Base-by-base conservation (phyloP, 192 early-diverging fungal species). In the Linnemannia schmuckeri region DNA sequence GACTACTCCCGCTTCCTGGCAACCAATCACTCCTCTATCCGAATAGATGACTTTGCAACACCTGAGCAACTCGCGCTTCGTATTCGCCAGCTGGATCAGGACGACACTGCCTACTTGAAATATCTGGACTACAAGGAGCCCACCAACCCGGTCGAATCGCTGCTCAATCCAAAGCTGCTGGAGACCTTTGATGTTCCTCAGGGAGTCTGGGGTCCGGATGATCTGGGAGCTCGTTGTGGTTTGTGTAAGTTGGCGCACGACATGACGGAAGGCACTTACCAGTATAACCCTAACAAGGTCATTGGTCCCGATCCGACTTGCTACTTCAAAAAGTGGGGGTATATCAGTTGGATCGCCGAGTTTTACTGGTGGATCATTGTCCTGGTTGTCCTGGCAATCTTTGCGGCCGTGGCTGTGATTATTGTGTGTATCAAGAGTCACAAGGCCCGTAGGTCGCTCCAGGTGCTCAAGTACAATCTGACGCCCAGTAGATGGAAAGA, bases 1-100 rank as follows among this genome's bases (percentile, higher is more conserved):
- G 76, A 89, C 63, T 89, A 89, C 40, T 47, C 78, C 6, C 82
- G 82, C 40, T 89, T 78, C 57, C 8, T 72, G 22, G 78, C 80
- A 22, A 83, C 75, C 46, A 74, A 63, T 40, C 47, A 89, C 72
- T 77, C 88, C 35, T 18, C 46, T 0, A 70, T 89, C 55, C 35
- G 49, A 24, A 0, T 89, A 9, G 88, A 89, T 66, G 74, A 81
- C 17, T 89, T 85, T 57, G 47, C 72, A 15, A 70, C 78, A 10
- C 82, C 82, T 0, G 52, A 66, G 24, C 70, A 74, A 22, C 76
- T 89, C 2, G 88, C 83, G 0, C 2, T 22, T 4, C 55, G 68
- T 30, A 55, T 88, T 35, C 76, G 57, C 5, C 37, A 75, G 13
- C 66, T 88, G 27, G 74, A 77, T 33, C 15, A 79, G 54, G 69